Conservation (phyloP, 139 green algal species). For the Tetradesmus lagerheimii region DNA sequence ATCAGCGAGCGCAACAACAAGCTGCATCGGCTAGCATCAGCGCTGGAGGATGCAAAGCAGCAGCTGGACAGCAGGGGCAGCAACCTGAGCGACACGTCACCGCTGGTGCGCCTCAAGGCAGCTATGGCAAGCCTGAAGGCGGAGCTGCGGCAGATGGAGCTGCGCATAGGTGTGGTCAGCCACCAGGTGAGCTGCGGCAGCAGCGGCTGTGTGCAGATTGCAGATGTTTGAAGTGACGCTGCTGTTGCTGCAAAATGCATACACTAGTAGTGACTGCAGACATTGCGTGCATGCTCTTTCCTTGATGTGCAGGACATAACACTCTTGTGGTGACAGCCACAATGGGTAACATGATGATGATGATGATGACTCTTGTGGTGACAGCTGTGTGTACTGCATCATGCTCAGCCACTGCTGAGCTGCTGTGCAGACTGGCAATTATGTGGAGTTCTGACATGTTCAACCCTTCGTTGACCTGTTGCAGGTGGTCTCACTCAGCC, state of each 20-base stretch:
- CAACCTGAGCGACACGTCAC: constrained; percentile 83
- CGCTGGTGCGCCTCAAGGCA: constrained; percentile 78
- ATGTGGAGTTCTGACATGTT: neutral
- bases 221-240: too few species aligned
- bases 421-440: neutral
- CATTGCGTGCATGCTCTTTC: too few species aligned
- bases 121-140: constrained; percentile 76
- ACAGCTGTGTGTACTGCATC: too few species aligned
- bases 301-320: too few species aligned
- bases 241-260: too few species aligned
- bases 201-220: too few species aligned
- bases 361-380: too few species aligned
- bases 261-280: too few species aligned
- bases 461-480: neutral
- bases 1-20: constrained; percentile 78
- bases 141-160: constrained; percentile 80
- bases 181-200: constrained; percentile 61
- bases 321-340: too few species aligned
- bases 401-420: neutral
- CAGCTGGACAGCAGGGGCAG: constrained; percentile 80
- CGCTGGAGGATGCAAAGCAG: constrained; percentile 74
- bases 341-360: too few species aligned
- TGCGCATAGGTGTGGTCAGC: constrained; percentile 71
- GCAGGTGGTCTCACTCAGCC: neutral
- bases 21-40: constrained; percentile 71